A percentile compares a stretch with the other conserved stretches of the same genome.
Evolutionary conservation across 345 rosid genomes (phyloP).

Genomic region (Gossypium thurberi): DNA sequence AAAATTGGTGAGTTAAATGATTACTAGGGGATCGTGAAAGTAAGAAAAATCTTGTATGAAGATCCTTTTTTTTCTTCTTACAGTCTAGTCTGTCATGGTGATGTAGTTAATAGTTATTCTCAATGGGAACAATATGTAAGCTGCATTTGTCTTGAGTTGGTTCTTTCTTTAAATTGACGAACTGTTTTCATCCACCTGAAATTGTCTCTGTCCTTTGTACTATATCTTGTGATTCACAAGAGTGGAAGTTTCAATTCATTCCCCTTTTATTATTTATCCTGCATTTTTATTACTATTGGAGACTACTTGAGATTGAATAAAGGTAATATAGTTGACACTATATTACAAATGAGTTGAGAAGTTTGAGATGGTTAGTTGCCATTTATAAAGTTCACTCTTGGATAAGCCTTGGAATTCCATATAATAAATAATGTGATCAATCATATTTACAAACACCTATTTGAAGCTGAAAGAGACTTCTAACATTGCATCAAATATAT

Average conservation of each 20-base stretch:
- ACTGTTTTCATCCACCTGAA: conserved; percentile 6
- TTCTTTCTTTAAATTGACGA: not conserved
- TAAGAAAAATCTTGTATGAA: not conserved
- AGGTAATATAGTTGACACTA: too few species aligned
- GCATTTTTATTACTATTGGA: too few species aligned
- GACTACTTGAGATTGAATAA: too few species aligned
- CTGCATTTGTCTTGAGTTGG: not conserved
- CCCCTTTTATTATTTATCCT: too few species aligned
- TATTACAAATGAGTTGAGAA: too few species aligned
- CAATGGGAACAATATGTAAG: not conserved
- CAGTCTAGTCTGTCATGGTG: not conserved
- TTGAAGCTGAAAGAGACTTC: conserved; percentile 12
- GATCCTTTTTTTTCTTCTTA: not conserved
- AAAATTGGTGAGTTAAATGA: not conserved
- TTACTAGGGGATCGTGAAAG: not conserved
- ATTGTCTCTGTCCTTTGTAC: not conserved
- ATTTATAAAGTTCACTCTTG: conserved; percentile 5
- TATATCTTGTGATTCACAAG: too few species aligned
- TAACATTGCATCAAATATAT: not conserved
- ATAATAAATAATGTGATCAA: not conserved
- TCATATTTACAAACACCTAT: conserved; percentile 22
- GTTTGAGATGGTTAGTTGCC: not conserved
- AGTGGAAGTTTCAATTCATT: too few species aligned
- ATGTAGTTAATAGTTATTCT: not conserved
- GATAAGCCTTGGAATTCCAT: not conserved